A percentile compares a stretch with the other conserved stretches of the same genome.
Evolutionary conservation across 2,329 filamentous ascomycete genomes (phyloP).

Genomic region (Pseudogymnoascus sp.): DNA sequence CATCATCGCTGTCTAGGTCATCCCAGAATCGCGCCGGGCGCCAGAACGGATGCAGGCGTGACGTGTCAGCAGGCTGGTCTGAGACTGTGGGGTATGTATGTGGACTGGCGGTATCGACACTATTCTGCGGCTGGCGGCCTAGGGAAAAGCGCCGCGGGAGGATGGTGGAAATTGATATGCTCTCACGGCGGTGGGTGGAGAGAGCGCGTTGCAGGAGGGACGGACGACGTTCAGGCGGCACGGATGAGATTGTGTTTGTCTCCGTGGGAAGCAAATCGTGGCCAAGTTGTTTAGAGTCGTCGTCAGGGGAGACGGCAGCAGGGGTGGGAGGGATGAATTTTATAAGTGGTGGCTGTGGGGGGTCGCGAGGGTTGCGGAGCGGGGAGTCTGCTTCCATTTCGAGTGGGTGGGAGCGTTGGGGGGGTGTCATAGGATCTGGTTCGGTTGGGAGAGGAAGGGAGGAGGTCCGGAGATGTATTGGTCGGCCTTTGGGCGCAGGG

Average conservation of each 20-base stretch:
- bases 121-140: slow-evolving; percentile 27
- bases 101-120: slow-evolving; percentile 17
- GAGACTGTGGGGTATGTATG: slow-evolving; percentile 34
- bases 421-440: slow-evolving; percentile 40
- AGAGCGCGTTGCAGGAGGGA: slow-evolving; percentile 48
- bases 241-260: slow-evolving; percentile 25
- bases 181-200: slow-evolving; percentile 23
- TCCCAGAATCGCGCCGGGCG: slow-evolving; percentile 41
- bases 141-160: slow-evolving; percentile 46
- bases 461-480: neutral
- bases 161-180: slow-evolving; percentile 40
- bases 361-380: slow-evolving; percentile 50
- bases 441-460: neutral
- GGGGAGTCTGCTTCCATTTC: slow-evolving; percentile 52
- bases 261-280: slow-evolving; percentile 41
- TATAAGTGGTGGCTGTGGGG: slow-evolving; percentile 41
- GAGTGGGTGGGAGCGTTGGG: slow-evolving; percentile 36
- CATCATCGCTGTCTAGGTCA: slow-evolving; percentile 31
- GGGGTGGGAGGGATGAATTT: slow-evolving; percentile 57
- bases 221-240: slow-evolving; percentile 37
- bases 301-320: slow-evolving; percentile 47
- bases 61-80: slow-evolving; percentile 41
- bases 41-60: slow-evolving; percentile 53
- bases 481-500: neutral
- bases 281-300: slow-evolving; percentile 44